These are phyloP conservation scores for Parathielavia hyrcaniae DNA, from an alignment of 495 filamentous ascomycete species.

Conservation along the genomic window DNA sequence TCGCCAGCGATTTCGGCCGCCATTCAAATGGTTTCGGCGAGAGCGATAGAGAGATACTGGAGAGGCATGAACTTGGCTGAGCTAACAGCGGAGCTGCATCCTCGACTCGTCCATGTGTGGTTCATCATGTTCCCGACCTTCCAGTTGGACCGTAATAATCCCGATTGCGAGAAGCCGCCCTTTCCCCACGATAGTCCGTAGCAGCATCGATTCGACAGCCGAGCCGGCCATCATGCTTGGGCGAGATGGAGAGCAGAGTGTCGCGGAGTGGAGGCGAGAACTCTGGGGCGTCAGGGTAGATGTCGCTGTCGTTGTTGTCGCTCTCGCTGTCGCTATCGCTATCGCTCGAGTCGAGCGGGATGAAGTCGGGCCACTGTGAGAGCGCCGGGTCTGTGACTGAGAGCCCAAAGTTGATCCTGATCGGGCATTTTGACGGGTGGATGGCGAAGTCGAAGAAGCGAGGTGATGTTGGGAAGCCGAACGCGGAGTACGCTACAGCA, in stretches of 20 bases:
- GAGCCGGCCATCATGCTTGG: not conserved
- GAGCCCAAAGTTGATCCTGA: not conserved
- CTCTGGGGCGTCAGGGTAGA: not conserved
- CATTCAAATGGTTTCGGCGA: too few relatives aligned
- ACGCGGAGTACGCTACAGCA: constrained; percentile 27
- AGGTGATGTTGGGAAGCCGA: constrained; percentile 1
- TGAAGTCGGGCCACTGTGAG: constrained; percentile 9
- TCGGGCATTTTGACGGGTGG: constrained; percentile 4
- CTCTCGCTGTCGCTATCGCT: not conserved
- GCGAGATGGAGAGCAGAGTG: constrained; percentile 2
- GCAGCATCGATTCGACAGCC: not conserved
- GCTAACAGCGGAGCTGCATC: not conserved
- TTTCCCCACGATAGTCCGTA: not conserved
- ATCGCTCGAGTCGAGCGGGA: constrained; percentile 10
- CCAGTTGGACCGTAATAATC: not conserved
- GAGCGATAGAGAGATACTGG: too few relatives aligned
- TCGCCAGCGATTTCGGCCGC: too few relatives aligned
- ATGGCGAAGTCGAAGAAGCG: constrained; percentile 3
- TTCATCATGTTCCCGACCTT: constrained; percentile 9
- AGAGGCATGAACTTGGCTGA: not conserved
- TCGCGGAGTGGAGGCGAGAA: not conserved
- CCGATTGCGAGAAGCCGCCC: not conserved
- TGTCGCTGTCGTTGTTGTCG: not conserved
- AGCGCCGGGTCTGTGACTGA: not conserved
- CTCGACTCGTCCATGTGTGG: not conserved